Evolutionary conservation across 192 early-diverging fungal genomes (phyloP).

Genomic region (Funneliformis geosporum): DNA sequence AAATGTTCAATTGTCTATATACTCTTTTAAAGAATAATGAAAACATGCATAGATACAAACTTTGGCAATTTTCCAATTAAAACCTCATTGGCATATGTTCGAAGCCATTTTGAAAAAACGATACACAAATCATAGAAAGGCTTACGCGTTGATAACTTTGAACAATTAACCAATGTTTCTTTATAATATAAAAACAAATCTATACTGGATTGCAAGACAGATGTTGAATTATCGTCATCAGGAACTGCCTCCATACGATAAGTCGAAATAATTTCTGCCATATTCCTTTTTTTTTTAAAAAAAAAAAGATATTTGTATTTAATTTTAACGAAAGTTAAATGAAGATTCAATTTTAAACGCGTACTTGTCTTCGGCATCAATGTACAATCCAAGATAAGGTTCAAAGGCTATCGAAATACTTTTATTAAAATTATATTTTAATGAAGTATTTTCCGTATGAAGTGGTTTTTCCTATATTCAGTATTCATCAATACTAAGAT

Average conservation of each 20-base stretch:
- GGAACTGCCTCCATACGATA: slow-evolving; percentile 46
- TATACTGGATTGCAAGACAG: slow-evolving; percentile 82
- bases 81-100: slow-evolving; percentile 75
- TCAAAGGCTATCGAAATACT: slow-evolving; percentile 84
- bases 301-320: background rate
- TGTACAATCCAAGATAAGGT: slow-evolving; percentile 86
- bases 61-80: slow-evolving; percentile 72
- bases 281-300: slow-evolving; percentile 3
- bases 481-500: background rate
- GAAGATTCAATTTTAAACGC: slow-evolving; percentile 14
- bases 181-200: slow-evolving; percentile 93
- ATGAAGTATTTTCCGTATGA: background rate
- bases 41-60: slow-evolving; percentile 36
- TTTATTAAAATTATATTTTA: slow-evolving; percentile 63
- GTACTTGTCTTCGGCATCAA: slow-evolving; percentile 81
- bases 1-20: background rate
- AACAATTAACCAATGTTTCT: slow-evolving; percentile 82
- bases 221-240: slow-evolving; percentile 58
- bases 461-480: background rate
- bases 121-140: slow-evolving; percentile 83
- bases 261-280: slow-evolving; percentile 40
- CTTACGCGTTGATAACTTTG: slow-evolving; percentile 80
- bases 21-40: background rate
- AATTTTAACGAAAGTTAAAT: background rate
- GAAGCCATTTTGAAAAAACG: slow-evolving; percentile 80